These are phyloP conservation scores for Cercophora newfieldiana DNA, from an alignment of 495 filamentous ascomycete genomes.

Conservation along the genomic window DNA sequence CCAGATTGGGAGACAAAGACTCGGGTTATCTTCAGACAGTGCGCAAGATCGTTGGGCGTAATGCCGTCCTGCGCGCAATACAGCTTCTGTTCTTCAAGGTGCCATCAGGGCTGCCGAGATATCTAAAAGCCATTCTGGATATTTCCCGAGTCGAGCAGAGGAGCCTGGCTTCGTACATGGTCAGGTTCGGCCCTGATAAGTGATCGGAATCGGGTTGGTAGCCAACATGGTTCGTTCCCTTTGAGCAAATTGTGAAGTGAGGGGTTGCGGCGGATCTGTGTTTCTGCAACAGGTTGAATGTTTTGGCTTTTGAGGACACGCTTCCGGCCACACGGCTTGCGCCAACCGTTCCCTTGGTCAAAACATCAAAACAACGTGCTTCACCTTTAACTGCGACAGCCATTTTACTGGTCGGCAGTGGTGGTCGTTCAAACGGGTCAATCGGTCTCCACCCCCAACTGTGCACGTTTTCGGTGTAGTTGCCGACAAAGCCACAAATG, in stretches of 20 bases:
- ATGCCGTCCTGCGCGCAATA: too few species aligned
- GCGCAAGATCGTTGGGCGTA: too few species aligned
- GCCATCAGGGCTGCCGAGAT: too few species aligned
- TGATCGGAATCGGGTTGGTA: not conserved
- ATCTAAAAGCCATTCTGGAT: too few species aligned
- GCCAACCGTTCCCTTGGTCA: slow-evolving; percentile 18
- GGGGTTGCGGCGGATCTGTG: slow-evolving; percentile 6
- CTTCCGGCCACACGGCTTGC: slow-evolving; percentile 21
- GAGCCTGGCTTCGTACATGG: too few species aligned
- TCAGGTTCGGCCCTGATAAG: not conserved
- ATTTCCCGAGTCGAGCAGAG: too few species aligned
- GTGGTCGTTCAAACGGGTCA: slow-evolving; percentile 20
- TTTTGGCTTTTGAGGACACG: slow-evolving; percentile 12
- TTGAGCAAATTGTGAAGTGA: slow-evolving; percentile 13
- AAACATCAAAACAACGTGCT: slow-evolving; percentile 37
- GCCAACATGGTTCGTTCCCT: not conserved
- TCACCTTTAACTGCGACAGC: slow-evolving; percentile 21
- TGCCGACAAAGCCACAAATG: not conserved
- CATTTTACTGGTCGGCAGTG: slow-evolving; percentile 27
- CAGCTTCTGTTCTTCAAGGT: too few species aligned
- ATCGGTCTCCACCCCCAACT: not conserved
- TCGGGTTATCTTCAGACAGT: too few species aligned
- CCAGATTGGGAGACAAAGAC: too few species aligned
- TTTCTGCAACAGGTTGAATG: slow-evolving; percentile 13
- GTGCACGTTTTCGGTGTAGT: not conserved